Percentiles rank a stretch among this genome's conserved stretches.
These are phyloP conservation scores for Aspergillus kassunensis DNA, from an alignment of 495 filamentous ascomycete species.

Conservation along the genomic window DNA sequence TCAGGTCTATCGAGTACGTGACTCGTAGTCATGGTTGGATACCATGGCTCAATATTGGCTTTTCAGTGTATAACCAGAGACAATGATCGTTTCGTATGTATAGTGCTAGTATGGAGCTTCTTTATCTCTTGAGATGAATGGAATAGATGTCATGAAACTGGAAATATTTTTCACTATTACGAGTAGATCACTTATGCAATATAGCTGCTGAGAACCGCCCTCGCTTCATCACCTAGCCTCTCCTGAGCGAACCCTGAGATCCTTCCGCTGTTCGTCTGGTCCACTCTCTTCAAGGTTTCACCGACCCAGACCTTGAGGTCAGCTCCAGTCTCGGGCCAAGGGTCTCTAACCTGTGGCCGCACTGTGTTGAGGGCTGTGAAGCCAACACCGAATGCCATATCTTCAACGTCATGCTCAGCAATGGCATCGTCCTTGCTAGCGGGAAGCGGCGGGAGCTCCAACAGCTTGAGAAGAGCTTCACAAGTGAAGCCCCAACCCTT, in stretches of 20 bases:
- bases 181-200: conserved; percentile 35
- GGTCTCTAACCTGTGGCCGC: conserved; percentile 61
- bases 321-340: conserved; percentile 71
- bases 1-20: no score
- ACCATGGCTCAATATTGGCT: no score
- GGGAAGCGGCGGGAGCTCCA: conserved; percentile 80
- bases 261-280: conserved; percentile 50
- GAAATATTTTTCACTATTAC: not conserved
- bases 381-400: conserved; percentile 87
- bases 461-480: conserved; percentile 78
- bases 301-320: conserved; percentile 80
- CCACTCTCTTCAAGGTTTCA: conserved; percentile 60
- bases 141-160: no score
- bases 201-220: conserved; percentile 52
- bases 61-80: no score
- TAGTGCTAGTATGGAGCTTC: not conserved
- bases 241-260: conserved; percentile 56
- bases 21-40: no score
- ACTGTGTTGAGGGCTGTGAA: conserved; percentile 91
- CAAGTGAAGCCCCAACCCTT: conserved; percentile 89
- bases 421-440: conserved; percentile 69
- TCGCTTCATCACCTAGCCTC: conserved; percentile 53
- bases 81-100: no score
- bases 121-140: no score
- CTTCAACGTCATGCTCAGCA: conserved; percentile 83